These are phyloP conservation scores for Coemansia sp. DNA, from an alignment of 192 early-diverging fungal genomes.

Conservation along the genomic window DNA sequence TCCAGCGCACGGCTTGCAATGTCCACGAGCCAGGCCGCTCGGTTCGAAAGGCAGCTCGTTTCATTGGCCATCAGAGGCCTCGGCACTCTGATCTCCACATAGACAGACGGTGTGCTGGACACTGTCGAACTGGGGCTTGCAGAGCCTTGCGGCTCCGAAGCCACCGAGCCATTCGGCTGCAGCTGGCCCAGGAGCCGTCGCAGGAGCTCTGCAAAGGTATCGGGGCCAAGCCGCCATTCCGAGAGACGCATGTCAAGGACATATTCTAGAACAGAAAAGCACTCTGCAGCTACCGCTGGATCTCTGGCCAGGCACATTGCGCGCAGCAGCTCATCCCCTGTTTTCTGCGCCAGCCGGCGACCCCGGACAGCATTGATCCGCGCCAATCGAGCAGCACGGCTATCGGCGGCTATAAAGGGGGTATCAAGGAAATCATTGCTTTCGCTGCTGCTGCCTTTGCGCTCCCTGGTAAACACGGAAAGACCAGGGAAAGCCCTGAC, in stretches of 20 bases:
- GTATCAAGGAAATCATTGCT: background rate
- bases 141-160: background rate
- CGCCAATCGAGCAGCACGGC: background rate
- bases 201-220: background rate
- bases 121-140: background rate
- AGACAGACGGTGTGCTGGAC: conserved; percentile 1
- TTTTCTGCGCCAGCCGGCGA: no score
- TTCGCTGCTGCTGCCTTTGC: background rate
- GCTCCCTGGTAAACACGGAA: background rate
- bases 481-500: background rate
- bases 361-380: background rate
- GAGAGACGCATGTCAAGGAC: background rate
- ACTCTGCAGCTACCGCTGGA: background rate
- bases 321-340: background rate
- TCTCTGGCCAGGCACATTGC: conserved; percentile 3
- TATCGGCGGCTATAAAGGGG: background rate
- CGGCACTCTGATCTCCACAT: background rate
- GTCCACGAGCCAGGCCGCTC: conserved; percentile 5
- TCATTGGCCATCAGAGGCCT: background rate
- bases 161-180: background rate
- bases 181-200: background rate
- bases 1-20: conserved; percentile 1
- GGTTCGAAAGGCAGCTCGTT: background rate
- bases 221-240: background rate
- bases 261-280: background rate